These are phyloP conservation scores for Xanthoceras sorbifolium DNA, from an alignment of 345 rosid species.

Conservation along the genomic window DNA sequence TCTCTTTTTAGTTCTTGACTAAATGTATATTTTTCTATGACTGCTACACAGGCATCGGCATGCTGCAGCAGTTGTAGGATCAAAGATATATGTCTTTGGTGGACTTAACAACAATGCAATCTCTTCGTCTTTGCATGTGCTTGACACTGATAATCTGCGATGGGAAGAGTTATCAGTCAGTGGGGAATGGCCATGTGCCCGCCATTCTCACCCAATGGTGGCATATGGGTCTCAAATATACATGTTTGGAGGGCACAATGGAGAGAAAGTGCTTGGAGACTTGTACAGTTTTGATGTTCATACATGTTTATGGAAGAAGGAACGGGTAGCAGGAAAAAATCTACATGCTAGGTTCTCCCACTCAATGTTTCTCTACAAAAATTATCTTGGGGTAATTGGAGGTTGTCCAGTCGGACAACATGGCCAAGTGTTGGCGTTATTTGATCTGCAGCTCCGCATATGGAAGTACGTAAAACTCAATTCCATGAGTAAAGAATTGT, in stretches of 20 bases:
- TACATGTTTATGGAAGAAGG: conserved; percentile 61
- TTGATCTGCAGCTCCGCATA: conserved; percentile 48
- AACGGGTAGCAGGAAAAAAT: conserved; percentile 62
- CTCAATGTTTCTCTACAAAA: conserved; percentile 74
- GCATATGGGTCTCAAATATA: conserved; percentile 60
- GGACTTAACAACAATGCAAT: conserved; percentile 61
- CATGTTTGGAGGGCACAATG: conserved; percentile 80
- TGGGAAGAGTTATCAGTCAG: conserved; percentile 62
- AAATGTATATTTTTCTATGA: conserved; percentile 14
- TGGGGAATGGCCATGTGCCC: conserved; percentile 74
- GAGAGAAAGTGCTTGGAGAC: conserved; percentile 74
- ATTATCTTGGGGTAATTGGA: conserved; percentile 75
- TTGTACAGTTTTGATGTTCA: conserved; percentile 72
- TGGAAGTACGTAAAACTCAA: conserved; percentile 73
- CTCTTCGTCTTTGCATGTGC: conserved; percentile 56
- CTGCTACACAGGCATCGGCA: conserved; percentile 75
- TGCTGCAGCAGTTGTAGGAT: conserved; percentile 74
- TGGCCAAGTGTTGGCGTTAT: conserved; percentile 66
- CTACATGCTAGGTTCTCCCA: conserved; percentile 91
- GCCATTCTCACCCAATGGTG: conserved; percentile 91
- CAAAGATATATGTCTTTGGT: conserved; percentile 73
- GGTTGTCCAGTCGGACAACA: conserved; percentile 87
- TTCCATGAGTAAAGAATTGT: conserved; percentile 62
- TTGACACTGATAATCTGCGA: conserved; percentile 51
- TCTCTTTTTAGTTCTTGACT: conserved; percentile 9